These are phyloP conservation scores for Fusarium pseudocircinatum DNA, from an alignment of 2,329 filamentous ascomycete genomes.

Conservation along the genomic window DNA sequence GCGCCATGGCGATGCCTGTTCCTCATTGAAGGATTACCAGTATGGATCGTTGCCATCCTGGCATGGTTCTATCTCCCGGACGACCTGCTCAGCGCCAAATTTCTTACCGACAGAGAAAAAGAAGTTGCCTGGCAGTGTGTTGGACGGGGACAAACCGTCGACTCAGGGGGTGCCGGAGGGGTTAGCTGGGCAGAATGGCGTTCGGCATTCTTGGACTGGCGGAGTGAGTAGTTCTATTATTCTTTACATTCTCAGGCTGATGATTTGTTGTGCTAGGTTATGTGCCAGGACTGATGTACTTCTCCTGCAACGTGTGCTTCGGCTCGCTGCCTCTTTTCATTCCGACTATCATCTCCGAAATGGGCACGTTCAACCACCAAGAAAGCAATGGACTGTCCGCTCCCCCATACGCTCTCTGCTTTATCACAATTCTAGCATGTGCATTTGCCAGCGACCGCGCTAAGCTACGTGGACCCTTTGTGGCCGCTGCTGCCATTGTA, in stretches of 20 bases:
- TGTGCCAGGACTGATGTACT: neutral
- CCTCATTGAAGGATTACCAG: neutral
- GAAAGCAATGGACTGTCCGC: neutral
- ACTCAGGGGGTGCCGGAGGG: neutral
- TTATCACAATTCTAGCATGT: neutral
- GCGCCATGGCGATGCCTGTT: neutral
- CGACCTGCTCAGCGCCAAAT: neutral
- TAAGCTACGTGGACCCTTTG: neutral
- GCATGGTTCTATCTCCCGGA: neutral
- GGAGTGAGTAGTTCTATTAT: neutral
- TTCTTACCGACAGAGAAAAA: neutral
- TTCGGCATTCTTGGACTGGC: neutral
- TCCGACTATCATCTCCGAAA: neutral
- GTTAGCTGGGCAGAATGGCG: neutral
- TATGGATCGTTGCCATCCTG: neutral
- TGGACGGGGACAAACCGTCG: neutral
- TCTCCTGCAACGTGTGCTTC: neutral
- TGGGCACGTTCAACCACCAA: neutral
- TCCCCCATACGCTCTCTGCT: neutral
- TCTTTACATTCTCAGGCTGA: neutral
- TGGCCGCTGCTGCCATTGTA: neutral
- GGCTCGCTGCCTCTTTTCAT: neutral
- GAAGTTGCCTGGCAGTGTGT: neutral
- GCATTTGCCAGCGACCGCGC: neutral
- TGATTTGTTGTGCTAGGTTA: neutral